These are phyloP conservation scores for Tuber brumale DNA, from an alignment of 495 filamentous ascomycete species.

Conservation along the genomic window DNA sequence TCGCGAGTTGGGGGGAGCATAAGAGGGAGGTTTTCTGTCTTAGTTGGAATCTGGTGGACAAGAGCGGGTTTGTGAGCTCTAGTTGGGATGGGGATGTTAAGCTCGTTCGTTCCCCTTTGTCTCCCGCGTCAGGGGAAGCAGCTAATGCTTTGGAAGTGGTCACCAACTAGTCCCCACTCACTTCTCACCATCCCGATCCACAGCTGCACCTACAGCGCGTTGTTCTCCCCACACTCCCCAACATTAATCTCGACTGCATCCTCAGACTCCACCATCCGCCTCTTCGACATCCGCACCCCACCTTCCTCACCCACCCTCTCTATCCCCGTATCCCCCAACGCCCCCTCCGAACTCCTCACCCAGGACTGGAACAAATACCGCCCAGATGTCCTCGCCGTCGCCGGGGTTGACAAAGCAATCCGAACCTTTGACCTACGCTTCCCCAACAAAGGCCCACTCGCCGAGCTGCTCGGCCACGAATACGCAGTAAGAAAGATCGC, in stretches of 20 bases:
- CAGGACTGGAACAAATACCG: conserved; percentile 99
- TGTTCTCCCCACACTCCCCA: conserved; percentile 73
- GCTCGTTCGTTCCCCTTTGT: conserved; percentile 50
- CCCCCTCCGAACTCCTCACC: conserved; percentile 70
- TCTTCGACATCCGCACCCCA: conserved; percentile 86
- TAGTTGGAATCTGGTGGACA: conserved; percentile 84
- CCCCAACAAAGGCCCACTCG: conserved; percentile 59
- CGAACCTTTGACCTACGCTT: conserved; percentile 82
- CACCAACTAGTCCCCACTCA: conserved; percentile 62
- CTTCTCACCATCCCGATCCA: conserved; percentile 79
- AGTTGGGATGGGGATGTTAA: conserved; percentile 95
- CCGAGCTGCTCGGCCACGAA: conserved; percentile 72
- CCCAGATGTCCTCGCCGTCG: conserved; percentile 71
- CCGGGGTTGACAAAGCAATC: conserved; percentile 79
- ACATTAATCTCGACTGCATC: conserved; percentile 73
- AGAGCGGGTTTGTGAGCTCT: conserved; percentile 77
- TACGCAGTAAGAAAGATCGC: conserved; percentile 78
- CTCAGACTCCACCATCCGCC: conserved; percentile 73
- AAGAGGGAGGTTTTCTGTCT: conserved; percentile 85
- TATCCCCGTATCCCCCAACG: conserved; percentile 15
- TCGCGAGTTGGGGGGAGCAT: conserved; percentile 86
- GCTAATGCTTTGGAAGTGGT: conserved; percentile 56
- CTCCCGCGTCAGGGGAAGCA: background rate
- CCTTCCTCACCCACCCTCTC: conserved; percentile 59
- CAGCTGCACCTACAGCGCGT: conserved; percentile 80